These are phyloP conservation scores for Berkeleyomyces basicola DNA, from an alignment of 2,329 filamentous ascomycete genomes.

Conservation along the genomic window DNA sequence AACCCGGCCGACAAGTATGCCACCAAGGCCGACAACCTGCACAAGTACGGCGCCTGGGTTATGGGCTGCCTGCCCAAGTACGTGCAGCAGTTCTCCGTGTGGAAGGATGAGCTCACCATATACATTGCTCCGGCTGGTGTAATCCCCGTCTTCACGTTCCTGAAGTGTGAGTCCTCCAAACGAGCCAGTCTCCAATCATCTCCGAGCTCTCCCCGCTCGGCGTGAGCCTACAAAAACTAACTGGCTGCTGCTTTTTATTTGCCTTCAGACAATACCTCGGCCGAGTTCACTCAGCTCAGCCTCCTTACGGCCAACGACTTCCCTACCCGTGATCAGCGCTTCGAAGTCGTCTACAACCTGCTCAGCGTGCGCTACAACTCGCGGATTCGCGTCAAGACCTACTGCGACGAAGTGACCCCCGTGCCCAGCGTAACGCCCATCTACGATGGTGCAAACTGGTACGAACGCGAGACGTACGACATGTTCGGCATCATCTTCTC, in stretches of 20 bases:
- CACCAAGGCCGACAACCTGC: conserved; percentile 71
- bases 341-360: conserved; percentile 96
- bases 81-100: conserved; percentile 97
- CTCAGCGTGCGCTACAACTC: conserved; percentile 93
- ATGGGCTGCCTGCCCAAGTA: conserved; percentile 96
- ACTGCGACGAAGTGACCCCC: conserved; percentile 87
- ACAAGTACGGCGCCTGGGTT: conserved; percentile 90
- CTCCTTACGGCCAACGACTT: conserved; percentile 93
- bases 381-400: conserved; percentile 94
- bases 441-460: conserved; percentile 96
- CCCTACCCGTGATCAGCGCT: conserved; percentile 85
- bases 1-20: conserved; percentile 90
- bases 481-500: conserved; percentile 94
- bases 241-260: background rate
- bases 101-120: conserved; percentile 96
- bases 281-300: conserved; percentile 87
- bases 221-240: background rate
- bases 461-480: conserved; percentile 95
- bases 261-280: conserved; percentile 67
- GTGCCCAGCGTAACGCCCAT: conserved; percentile 76
- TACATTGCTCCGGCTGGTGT: conserved; percentile 80
- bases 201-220: background rate
- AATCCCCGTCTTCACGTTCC: conserved; percentile 80
- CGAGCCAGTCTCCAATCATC: conserved; percentile 50
- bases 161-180: conserved; percentile 59